Conservation (phyloP, 2,329 filamentous ascomycete species). For the Fusarium sp. region DNA sequence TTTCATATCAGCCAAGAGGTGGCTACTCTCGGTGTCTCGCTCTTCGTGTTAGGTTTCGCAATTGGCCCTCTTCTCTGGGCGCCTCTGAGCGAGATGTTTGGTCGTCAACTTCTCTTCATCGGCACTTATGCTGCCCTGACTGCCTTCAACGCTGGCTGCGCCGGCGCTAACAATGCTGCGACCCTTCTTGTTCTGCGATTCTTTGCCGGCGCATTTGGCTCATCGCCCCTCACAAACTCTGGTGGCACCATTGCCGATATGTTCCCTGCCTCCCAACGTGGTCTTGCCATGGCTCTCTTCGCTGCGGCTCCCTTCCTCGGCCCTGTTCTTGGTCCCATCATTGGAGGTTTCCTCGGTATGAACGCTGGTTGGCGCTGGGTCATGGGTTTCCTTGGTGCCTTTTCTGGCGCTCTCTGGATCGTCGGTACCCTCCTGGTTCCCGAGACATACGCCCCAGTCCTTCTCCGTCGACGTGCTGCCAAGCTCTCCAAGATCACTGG, state of each 20-base stretch:
- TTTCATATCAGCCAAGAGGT: constrained; percentile 39
- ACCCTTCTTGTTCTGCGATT: constrained; percentile 79
- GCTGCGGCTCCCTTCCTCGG: constrained; percentile 81
- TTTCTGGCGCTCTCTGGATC: constrained; percentile 73
- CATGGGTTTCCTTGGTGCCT: constrained; percentile 84
- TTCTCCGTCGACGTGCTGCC: constrained; percentile 62
- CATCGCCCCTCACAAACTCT: constrained; percentile 62
- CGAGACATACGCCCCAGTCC: constrained; percentile 84
- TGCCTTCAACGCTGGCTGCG: constrained; percentile 81
- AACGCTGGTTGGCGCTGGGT: constrained; percentile 82
- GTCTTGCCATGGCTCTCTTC: constrained; percentile 85
- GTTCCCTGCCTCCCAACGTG: constrained; percentile 82
- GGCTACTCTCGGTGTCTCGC: constrained; percentile 38
- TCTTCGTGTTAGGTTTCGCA: constrained; percentile 57
- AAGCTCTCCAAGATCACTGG: constrained; percentile 41
- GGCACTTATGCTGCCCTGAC: constrained; percentile 76
- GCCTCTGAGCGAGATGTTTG: constrained; percentile 79
- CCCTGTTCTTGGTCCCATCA: constrained; percentile 63
- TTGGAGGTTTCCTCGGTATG: constrained; percentile 79
- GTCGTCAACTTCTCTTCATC: constrained; percentile 70
- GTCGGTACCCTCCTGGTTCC: constrained; percentile 84
- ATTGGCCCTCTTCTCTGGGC: constrained; percentile 81
- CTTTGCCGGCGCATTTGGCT: constrained; percentile 84
- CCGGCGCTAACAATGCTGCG: constrained; percentile 77
- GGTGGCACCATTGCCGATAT: constrained; percentile 81